Percentiles rank a stretch among this genome's conserved stretches.
These are phyloP conservation scores for Pseudisothecium myosuroides DNA, from an alignment of 225 moss, liverwort and hornwort species.

Conservation along the genomic window DNA sequence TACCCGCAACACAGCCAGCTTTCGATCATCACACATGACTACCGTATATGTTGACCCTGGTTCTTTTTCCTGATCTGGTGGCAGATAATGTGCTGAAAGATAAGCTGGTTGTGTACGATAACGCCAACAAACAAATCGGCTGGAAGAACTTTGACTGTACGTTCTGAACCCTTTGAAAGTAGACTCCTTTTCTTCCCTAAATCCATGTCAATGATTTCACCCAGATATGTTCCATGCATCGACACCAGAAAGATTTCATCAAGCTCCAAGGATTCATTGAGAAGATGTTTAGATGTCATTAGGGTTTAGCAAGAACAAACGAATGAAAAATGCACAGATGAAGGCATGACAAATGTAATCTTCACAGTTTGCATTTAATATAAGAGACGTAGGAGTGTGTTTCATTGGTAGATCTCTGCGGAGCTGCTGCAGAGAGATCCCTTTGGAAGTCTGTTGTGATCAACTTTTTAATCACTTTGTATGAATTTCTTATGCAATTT, in stretches of 20 bases:
- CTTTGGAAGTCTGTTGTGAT: background rate
- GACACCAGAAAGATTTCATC: background rate
- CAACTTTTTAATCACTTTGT: background rate
- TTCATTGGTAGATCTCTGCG: background rate
- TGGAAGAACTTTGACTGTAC: conserved; percentile 80
- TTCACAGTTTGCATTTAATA: background rate
- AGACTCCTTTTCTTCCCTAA: background rate
- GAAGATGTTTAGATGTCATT: background rate
- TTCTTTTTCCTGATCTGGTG: background rate
- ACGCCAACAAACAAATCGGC: conserved; percentile 41
- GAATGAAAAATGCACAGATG: background rate
- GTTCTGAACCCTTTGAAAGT: background rate
- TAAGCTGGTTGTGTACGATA: conserved; percentile 79
- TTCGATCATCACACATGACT: background rate
- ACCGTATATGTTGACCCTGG: background rate
- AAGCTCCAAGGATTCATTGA: no score
- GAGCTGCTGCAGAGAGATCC: background rate
- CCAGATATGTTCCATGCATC: background rate
- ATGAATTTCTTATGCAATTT: background rate
- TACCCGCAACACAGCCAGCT: background rate
- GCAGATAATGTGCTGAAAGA: conserved; percentile 86
- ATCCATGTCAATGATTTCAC: background rate
- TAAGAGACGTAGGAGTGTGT: no score
- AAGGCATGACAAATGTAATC: background rate
- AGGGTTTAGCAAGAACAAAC: background rate